Evolutionary conservation across 208 protist species (phyloP).

Genomic region (Leishmania guyanensis): DNA sequence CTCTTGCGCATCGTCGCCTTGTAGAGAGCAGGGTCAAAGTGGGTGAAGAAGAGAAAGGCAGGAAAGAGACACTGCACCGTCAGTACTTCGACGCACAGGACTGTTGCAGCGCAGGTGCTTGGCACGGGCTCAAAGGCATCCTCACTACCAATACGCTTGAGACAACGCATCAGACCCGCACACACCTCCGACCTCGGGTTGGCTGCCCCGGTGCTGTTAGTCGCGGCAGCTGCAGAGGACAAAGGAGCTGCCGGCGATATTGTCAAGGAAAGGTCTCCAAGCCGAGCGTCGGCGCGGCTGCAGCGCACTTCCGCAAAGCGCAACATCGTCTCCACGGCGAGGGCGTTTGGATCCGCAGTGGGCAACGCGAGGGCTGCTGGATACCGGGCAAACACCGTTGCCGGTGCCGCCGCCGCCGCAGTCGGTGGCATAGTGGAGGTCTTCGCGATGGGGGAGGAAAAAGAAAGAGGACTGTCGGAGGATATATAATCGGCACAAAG

Average conservation of each 20-base stretch:
- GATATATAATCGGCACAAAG: background rate
- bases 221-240: background rate
- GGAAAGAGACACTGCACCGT: constrained; percentile 63
- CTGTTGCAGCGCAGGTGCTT: constrained; percentile 31
- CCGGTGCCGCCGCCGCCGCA: background rate
- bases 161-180: constrained; percentile 43
- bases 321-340: constrained; percentile 74
- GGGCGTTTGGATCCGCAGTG: constrained; percentile 64
- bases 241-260: constrained; percentile 16
- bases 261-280: constrained; percentile 32
- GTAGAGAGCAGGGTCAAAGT: constrained; percentile 62
- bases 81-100: constrained; percentile 53
- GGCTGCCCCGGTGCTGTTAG: background rate
- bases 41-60: constrained; percentile 73
- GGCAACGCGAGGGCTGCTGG: constrained; percentile 58
- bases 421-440: background rate
- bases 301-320: constrained; percentile 54
- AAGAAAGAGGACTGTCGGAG: background rate
- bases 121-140: constrained; percentile 38
- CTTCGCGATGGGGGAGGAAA: no score
- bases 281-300: constrained; percentile 36
- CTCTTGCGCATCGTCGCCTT: constrained; percentile 41
- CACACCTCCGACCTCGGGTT: constrained; percentile 17
- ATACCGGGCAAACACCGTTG: constrained; percentile 31
- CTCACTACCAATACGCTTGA: constrained; percentile 40